phyloP scores from a whole-genome alignment of 2,329 filamentous ascomycete species.

The Fusarium tjaetaba region DNA sequence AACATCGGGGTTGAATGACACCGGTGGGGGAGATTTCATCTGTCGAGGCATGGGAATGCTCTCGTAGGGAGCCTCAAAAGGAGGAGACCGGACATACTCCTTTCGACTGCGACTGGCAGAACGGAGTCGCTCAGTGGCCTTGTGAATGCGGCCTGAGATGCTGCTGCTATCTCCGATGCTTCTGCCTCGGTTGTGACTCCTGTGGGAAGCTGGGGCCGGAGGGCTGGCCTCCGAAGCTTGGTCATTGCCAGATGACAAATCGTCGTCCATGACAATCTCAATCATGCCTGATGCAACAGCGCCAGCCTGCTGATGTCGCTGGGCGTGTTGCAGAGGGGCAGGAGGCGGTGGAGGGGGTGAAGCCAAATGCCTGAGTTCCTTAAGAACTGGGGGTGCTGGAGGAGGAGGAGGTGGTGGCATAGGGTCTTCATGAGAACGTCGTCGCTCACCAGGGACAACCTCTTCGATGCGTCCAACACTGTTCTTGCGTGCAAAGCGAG shows the following conservation, averaged over 20 bases:
- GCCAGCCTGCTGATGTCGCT: conserved; percentile 55
- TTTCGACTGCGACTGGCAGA: conserved; percentile 67
- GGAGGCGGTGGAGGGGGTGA: conserved; percentile 70
- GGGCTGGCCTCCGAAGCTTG: conserved; percentile 36
- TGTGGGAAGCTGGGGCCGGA: conserved; percentile 51
- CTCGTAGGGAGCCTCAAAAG: conserved; percentile 54
- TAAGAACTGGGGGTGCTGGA: conserved; percentile 63
- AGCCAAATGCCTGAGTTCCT: conserved; percentile 71
- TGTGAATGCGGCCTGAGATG: conserved; percentile 64
- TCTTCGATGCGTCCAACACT: conserved; percentile 59
- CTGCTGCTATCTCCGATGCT: conserved; percentile 63
- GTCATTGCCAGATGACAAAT: conserved; percentile 51
- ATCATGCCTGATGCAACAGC: conserved; percentile 65
- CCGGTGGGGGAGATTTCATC: conserved; percentile 50
- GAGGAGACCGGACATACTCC: conserved; percentile 46
- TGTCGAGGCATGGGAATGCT: conserved; percentile 49
- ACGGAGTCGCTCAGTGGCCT: conserved; percentile 68
- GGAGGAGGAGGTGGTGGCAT: conserved; percentile 65
- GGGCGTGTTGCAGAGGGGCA: conserved; percentile 62
- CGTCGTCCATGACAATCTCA: conserved; percentile 73
- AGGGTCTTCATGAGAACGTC: conserved; percentile 61
- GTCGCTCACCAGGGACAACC: conserved; percentile 52
- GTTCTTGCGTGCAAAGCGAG: conserved; percentile 49
- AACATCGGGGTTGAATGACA: conserved; percentile 52
- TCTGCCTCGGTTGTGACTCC: conserved; percentile 65